Evolutionary conservation across 139 green algal genomes (phyloP).

Genomic region (Tetraselmis chui): DNA sequence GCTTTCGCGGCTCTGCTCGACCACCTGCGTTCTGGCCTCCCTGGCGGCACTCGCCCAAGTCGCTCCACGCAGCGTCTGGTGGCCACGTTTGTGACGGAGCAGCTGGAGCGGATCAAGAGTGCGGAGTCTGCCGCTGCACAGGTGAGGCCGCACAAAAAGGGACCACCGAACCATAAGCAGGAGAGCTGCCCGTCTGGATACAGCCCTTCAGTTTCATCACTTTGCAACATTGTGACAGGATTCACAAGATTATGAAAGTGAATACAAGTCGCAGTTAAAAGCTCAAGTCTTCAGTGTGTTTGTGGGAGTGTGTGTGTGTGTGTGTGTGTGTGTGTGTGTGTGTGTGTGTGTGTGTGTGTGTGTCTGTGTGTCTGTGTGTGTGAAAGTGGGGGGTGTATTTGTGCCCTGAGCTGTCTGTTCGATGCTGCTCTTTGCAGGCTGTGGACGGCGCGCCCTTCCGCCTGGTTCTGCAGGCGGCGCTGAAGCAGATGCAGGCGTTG

Average conservation of each 20-base stretch:
- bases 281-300: too few relatives aligned
- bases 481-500: background rate
- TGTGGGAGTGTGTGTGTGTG: too few relatives aligned
- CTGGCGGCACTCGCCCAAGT: background rate
- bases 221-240: too few relatives aligned
- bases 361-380: background rate
- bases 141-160: too few relatives aligned
- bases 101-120: background rate
- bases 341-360: background rate
- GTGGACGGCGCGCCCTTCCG: background rate
- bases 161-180: too few relatives aligned
- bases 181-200: too few relatives aligned
- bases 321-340: background rate
- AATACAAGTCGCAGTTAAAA: too few relatives aligned
- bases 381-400: background rate
- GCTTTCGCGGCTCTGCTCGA: background rate
- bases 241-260: too few relatives aligned
- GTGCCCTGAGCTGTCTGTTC: too few relatives aligned
- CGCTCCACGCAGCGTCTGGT: background rate
- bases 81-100: background rate
- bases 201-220: too few relatives aligned
- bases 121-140: background rate
- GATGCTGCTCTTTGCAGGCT: background rate
- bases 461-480: background rate
- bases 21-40: background rate